Evolutionary conservation across 805 yeast species (phyloP), one percentile per base, ranked within the genome.

Genomic region (Alloascoidea hylecoeti): DNA sequence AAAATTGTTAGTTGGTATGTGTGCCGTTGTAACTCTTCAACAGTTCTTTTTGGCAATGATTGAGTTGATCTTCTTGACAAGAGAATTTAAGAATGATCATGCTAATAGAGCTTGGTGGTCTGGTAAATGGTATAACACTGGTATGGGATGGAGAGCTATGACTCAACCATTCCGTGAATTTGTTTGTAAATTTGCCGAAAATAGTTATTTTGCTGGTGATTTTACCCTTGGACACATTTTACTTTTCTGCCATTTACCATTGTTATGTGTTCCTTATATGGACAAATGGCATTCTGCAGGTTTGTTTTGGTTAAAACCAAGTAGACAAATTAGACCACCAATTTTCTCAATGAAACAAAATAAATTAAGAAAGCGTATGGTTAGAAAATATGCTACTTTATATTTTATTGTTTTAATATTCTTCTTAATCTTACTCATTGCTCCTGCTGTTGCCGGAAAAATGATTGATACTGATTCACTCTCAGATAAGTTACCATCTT

Each of bases 221-320:
- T 88, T 85, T 56, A 65, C 83, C 34, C 66, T 84, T 49, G 94
- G 95, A 38, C 96, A 88, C 53, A 51, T 78, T 46, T 65, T 88
- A 37, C 66, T 86, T 51, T 77, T 82, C 63, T 63, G 72, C 46
- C 96, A 86, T 62, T 68, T 79, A 55, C 96, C 96, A 51, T 53
- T 86, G 33, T 62, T 88, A 44, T 64, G 70, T 40, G 62, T 85
- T 48, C 97, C 97, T 51, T 68, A 71, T 51, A 63, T 85, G 53
- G 96, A 88, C 63, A 78, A 78, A 64, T 77, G 86, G 82, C 97
- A 88, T 58, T 81, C 95, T 23, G 71, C 83, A 49, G 81, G 86
- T 88, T 68, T 88, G 59, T 81, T 88, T 72, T 88, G 97, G 97
- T 74, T 88, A 62, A 79, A 79, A 57, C 96, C 96, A 46, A 69